A percentile compares a stretch with the other conserved stretches of the same genome.
These are phyloP conservation scores for Lichtheimia corymbifera DNA, from an alignment of 371 early-diverging fungal genomes.

Conservation along the genomic window DNA sequence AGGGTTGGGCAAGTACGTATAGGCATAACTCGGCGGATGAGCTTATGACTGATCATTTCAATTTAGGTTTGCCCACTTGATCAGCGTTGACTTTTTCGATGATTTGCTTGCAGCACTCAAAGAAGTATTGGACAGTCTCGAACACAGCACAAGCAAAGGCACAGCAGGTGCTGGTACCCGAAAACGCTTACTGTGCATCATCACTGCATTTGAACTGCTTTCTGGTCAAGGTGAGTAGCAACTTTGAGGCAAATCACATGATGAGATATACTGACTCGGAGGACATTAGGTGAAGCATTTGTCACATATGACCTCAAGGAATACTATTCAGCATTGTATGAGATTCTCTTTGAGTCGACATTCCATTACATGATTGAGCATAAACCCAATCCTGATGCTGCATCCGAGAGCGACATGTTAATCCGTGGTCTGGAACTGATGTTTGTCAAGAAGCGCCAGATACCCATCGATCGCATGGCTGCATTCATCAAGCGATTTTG, in stretches of 20 bases:
- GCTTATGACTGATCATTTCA: background rate
- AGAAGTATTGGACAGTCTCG: slow-evolving; percentile 65
- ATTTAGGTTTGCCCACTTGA: slow-evolving; percentile 84
- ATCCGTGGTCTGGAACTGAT: slow-evolving; percentile 79
- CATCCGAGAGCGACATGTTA: slow-evolving; percentile 76
- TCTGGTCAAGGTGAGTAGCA: slow-evolving; percentile 68
- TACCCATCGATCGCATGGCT: slow-evolving; percentile 72
- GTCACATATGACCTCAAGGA: slow-evolving; percentile 87
- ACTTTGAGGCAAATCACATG: too few species aligned
- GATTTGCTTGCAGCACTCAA: slow-evolving; percentile 84
- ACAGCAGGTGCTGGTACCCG: slow-evolving; percentile 52
- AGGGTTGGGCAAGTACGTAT: slow-evolving; percentile 77
- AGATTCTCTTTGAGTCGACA: slow-evolving; percentile 70
- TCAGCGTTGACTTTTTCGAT: slow-evolving; percentile 93
- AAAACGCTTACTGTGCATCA: slow-evolving; percentile 80
- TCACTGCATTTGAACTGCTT: slow-evolving; percentile 84
- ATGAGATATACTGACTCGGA: background rate
- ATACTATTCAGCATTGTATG: slow-evolving; percentile 82
- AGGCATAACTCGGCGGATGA: too few species aligned
- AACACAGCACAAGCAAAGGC: slow-evolving; percentile 34
- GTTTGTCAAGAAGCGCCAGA: slow-evolving; percentile 76
- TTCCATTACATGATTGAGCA: slow-evolving; percentile 67
- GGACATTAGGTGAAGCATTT: slow-evolving; percentile 60
- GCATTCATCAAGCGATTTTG: slow-evolving; percentile 69
- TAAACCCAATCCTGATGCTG: slow-evolving; percentile 36